These are phyloP conservation scores for Aegilops sharonensis DNA, from an alignment of 176 grass and related monocot species.

Conservation along the genomic window DNA sequence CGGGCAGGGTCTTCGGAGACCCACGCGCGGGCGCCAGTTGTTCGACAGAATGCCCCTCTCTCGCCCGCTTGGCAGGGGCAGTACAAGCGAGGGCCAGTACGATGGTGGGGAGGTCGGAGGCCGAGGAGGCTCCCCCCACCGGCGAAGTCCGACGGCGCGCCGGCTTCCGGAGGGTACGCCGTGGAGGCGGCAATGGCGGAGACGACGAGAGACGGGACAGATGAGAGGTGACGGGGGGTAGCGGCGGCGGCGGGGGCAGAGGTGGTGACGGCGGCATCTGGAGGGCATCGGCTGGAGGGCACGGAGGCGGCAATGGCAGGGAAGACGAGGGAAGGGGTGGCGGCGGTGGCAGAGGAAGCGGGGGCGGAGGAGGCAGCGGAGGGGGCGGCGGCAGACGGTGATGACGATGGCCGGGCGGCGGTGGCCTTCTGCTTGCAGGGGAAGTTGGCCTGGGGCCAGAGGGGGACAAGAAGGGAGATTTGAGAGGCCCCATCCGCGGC, in stretches of 20 bases:
- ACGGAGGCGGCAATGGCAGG: constrained; percentile 11
- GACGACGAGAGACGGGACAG: not conserved
- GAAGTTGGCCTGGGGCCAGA: not conserved
- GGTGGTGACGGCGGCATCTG: not conserved
- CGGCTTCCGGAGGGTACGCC: not conserved
- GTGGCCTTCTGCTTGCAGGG: constrained; percentile 14
- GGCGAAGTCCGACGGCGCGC: not conserved
- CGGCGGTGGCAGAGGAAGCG: not conserved
- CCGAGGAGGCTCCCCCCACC: not conserved
- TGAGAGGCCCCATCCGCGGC: constrained; percentile 4
- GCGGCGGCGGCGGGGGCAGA: not conserved
- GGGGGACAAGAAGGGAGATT: not conserved
- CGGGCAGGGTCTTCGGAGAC: not conserved
- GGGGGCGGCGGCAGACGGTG: not conserved
- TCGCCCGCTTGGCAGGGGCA: not conserved
- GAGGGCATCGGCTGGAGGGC: not conserved
- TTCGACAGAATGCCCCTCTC: constrained; percentile 2
- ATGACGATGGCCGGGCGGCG: not conserved
- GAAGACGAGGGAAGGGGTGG: not conserved
- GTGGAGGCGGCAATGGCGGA: constrained; percentile 15
- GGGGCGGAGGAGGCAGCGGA: not conserved
- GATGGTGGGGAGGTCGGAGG: not conserved
- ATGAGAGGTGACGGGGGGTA: not conserved
- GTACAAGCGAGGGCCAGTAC: not conserved
- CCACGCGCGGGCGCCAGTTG: not conserved